These are phyloP conservation scores for Phytophthora cactorum DNA, from an alignment of 352 stramenopile genomes.

Conservation along the genomic window DNA sequence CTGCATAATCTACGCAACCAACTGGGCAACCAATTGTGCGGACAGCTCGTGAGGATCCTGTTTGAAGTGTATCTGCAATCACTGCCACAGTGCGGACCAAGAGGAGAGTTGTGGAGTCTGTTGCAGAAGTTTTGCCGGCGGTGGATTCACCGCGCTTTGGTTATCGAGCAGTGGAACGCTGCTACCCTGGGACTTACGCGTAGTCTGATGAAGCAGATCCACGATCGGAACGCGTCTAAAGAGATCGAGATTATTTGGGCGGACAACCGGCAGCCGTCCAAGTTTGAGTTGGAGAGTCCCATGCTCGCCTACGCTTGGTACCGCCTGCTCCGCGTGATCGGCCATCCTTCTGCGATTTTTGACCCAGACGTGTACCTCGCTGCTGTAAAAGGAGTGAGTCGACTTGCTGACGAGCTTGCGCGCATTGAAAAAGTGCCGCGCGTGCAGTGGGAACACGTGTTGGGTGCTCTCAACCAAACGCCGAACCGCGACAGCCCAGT, in stretches of 20 bases:
- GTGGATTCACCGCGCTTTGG: slow-evolving; percentile 86
- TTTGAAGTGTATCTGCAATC: slow-evolving; percentile 85
- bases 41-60: slow-evolving; percentile 74
- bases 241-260: slow-evolving; percentile 81
- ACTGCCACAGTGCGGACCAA: slow-evolving; percentile 67
- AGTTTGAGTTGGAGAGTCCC: slow-evolving; percentile 76
- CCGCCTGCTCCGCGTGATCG: slow-evolving; percentile 80
- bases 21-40: slow-evolving; percentile 78
- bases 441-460: slow-evolving; percentile 78
- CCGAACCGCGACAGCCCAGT: slow-evolving; percentile 50
- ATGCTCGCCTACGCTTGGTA: slow-evolving; percentile 88
- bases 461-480: slow-evolving; percentile 66
- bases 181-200: slow-evolving; percentile 76
- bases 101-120: slow-evolving; percentile 78
- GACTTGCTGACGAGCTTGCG: slow-evolving; percentile 79
- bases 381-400: slow-evolving; percentile 84
- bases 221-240: slow-evolving; percentile 54
- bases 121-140: slow-evolving; percentile 88
- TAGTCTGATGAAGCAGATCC: slow-evolving; percentile 76
- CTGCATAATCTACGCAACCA: slow-evolving; percentile 78
- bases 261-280: slow-evolving; percentile 68
- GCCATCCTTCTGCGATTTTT: slow-evolving; percentile 80
- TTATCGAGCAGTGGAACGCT: slow-evolving; percentile 90
- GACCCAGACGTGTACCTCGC: slow-evolving; percentile 87
- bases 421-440: slow-evolving; percentile 67